phyloP scores from a whole-genome alignment of 768 basidiomycete species.

The Kwoniella sp. region DNA sequence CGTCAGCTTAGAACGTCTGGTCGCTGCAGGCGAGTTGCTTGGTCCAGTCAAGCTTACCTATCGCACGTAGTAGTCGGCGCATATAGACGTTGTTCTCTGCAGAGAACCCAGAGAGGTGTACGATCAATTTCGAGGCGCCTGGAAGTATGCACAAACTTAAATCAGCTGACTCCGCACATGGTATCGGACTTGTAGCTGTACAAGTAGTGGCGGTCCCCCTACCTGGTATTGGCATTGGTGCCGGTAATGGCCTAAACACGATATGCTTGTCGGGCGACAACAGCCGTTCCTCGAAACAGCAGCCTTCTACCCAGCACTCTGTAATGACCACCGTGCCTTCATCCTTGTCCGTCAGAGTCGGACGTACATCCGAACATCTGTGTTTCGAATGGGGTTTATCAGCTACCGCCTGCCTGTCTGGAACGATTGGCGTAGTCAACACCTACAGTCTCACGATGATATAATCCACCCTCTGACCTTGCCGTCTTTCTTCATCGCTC shows the following conservation, averaged over 20 bases:
- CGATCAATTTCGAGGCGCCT: slow-evolving; percentile 65
- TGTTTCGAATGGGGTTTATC: background rate
- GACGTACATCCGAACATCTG: slow-evolving; percentile 28
- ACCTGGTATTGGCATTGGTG: slow-evolving; percentile 67
- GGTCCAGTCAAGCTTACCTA: slow-evolving; percentile 60
- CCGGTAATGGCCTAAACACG: slow-evolving; percentile 69
- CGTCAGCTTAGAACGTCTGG: slow-evolving; percentile 63
- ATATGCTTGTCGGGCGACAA: slow-evolving; percentile 70
- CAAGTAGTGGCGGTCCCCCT: slow-evolving; percentile 17
- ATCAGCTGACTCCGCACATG: background rate
- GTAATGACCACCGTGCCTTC: slow-evolving; percentile 61
- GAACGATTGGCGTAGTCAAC: background rate
- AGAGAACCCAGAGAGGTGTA: slow-evolving; percentile 78
- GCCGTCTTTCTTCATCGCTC: slow-evolving; percentile 31
- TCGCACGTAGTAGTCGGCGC: slow-evolving; percentile 67
- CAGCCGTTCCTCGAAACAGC: slow-evolving; percentile 74
- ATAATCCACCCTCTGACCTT: slow-evolving; percentile 46
- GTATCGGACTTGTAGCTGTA: background rate
- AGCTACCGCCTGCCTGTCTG: too few species aligned
- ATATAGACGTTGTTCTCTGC: slow-evolving; percentile 68
- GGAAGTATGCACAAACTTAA: slow-evolving; percentile 8
- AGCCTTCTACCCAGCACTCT: slow-evolving; percentile 91
- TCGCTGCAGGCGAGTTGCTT: background rate
- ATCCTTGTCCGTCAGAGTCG: slow-evolving; percentile 14
- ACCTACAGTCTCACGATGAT: slow-evolving; percentile 51